Percentiles rank a stretch among this genome's conserved stretches.
phyloP scores from a whole-genome alignment of 2,329 filamentous ascomycete genomes.

The Myriosclerotinia curreyana region DNA sequence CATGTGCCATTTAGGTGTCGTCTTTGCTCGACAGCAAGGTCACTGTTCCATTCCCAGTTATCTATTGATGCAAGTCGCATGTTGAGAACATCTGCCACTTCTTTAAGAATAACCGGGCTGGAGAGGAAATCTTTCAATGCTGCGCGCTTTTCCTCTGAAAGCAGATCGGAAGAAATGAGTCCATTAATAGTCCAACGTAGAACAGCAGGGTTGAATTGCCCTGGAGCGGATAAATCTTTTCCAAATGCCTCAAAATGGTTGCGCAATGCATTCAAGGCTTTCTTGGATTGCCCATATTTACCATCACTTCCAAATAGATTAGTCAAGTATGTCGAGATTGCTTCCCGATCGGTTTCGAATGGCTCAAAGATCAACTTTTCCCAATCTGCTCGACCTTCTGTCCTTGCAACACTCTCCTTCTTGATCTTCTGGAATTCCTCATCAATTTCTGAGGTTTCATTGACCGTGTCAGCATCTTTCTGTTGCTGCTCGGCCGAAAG shows the following conservation, averaged over 20 bases:
- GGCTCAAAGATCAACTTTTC: conserved; percentile 54
- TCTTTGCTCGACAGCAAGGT: conserved; percentile 49
- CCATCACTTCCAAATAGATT: conserved; percentile 45
- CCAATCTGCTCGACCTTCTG: conserved; percentile 51
- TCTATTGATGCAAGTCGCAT: conserved; percentile 52
- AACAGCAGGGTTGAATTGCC: conserved; percentile 43
- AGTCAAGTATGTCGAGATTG: conserved; percentile 50
- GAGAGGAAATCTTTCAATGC: conserved; percentile 51
- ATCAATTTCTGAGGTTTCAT: not conserved
- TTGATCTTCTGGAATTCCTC: conserved; percentile 42
- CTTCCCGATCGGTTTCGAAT: conserved; percentile 45
- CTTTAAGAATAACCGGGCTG: conserved; percentile 49
- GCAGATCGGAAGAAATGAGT: conserved; percentile 49
- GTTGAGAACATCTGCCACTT: conserved; percentile 57
- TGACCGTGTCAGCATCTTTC: not conserved
- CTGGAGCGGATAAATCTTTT: conserved; percentile 25
- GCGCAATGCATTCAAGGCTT: conserved; percentile 45
- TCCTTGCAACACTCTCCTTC: conserved; percentile 36
- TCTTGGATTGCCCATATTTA: conserved; percentile 41
- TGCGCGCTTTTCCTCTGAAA: conserved; percentile 50
- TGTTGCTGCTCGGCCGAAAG: conserved; percentile 40
- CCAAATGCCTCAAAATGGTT: conserved; percentile 43
- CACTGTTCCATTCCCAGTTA: conserved; percentile 51
- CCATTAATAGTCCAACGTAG: conserved; percentile 49
- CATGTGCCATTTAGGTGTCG: conserved; percentile 58